Percentiles rank a stretch among this genome's conserved stretches.
These are phyloP conservation scores for Amniculicola lignicola DNA, from an alignment of 495 filamentous ascomycete species.

Conservation along the genomic window DNA sequence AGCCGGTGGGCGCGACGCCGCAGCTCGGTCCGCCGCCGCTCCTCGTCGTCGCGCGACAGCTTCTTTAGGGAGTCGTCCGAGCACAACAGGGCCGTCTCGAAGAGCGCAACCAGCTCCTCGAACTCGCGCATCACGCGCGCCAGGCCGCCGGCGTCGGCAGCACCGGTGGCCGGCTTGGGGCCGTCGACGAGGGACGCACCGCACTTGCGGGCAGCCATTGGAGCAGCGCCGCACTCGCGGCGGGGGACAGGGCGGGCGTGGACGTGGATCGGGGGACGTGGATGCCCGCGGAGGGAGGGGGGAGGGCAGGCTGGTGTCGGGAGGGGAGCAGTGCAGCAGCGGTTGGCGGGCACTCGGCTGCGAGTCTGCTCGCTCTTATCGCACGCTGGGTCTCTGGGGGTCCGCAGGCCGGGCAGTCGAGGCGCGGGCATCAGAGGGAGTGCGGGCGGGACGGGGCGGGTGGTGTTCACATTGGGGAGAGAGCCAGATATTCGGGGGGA, in stretches of 20 bases:
- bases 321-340: neutral
- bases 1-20: constrained; percentile 21
- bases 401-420: neutral
- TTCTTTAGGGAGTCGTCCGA: neutral
- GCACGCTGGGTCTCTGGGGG: no score
- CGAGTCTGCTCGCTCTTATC: neutral
- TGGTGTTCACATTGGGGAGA: neutral
- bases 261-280: neutral
- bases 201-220: constrained; percentile 23
- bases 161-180: constrained; percentile 5
- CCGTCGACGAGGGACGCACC: constrained; percentile 4
- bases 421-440: neutral
- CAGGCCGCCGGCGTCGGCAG: constrained; percentile 2
- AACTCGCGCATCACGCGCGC: constrained; percentile 16
- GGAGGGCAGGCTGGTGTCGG: neutral
- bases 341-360: neutral
- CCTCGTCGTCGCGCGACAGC: constrained; percentile 9
- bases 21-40: constrained; percentile 1
- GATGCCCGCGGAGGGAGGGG: neutral
- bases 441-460: neutral
- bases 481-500: neutral
- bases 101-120: constrained; percentile 17
- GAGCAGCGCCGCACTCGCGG: constrained; percentile 9
- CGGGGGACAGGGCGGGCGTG: neutral
- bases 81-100: constrained; percentile 13